Base-by-base conservation (phyloP, 331 rosid genomes). In the Quercus tomentella region DNA sequence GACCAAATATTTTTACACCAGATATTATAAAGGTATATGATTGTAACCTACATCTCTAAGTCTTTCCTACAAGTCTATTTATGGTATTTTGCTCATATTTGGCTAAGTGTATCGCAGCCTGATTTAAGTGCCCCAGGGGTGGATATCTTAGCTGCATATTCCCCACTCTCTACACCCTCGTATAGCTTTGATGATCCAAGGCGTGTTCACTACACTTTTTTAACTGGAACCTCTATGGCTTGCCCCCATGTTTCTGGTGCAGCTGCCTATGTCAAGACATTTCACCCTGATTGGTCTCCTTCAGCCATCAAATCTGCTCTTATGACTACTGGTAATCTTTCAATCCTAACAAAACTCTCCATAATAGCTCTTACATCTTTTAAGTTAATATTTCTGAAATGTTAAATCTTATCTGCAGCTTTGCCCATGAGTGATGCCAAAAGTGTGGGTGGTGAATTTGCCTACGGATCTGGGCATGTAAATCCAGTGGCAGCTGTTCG, bases 241-340 rank as follows among this genome's bases (percentile, higher is more conserved):
- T 63, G 79, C 6, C 83, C 83, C 1, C 83, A 80, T 74, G 79
- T 11, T 2, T 25, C 79, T 23, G 70, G 70, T 22, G 17, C n/a
- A 23, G 79, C 79, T 65, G 83, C 75, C 2, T 73, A 54, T 55
- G 58, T 80, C 22, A 80, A 74, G 55, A 54, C 30, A 0, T 80
- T 73, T 56, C 79, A 65, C 31, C 77, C 73, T 8, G 56, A 73
- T 30, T 80, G 83, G 79, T 80, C 75, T 52, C 83, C 79, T 1
- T 56, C 79, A 3, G 79, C 79, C 25, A 37, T 80, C 22, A 73
- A 80, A 74, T 80, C 83, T 80, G 75, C 83, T 2, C 67, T 74
- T 15, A 80, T 80, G 79, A 80, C 83, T 1, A 80, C 79, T 1
- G 67, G 67, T 60, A 60, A 14, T 49, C 17, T 49, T 49, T 49